Evolutionary conservation across 1,139 yeast genomes (phyloP), one percentile per base, ranked within the genome.

Genomic region (Hanseniaspora sp.): DNA sequence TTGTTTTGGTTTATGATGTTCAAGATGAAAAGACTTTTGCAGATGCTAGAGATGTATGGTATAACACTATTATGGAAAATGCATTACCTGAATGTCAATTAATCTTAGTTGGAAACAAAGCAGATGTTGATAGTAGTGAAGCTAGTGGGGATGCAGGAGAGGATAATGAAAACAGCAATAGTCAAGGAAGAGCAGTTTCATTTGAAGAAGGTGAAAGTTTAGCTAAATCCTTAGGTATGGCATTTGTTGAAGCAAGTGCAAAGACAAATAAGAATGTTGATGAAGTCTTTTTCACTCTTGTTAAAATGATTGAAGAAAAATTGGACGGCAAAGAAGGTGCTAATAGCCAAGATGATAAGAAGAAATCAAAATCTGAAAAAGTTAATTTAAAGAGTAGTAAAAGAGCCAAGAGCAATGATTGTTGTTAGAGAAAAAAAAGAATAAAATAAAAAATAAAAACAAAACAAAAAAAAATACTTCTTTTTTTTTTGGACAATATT

Each of bases 71-170:
- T 46, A 86, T 88, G 67, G 96, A 88, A 68, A 96, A 94, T 64
- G 97, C 98, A 47, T 85, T 84, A 64, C 96, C 88, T 62, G 95
- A 88, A 64, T 96, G 96, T 18, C 95, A 87, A 68, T 77, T 90
- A 66, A 83, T 92, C 65, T 76, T 92, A 60, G 96, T 92, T 35
- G 98, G 96, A 60, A 92, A 92, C 75, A 92, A 92, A 74, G 83
- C 86, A 67, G 98, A 92, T 65, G 90, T 86, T 8, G 49, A 45
- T 12, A n/a, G 29, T 4, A 34, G 12, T 12, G 54, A 54, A 28
- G 34, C 30, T 17, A 33, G 38, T 42, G 17, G 8, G 4, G 18
- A 37, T n/a, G 18, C 18, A 37, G 18, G 40, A n/a, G 18, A 15
- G 2, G 18, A 37, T n/a, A n/a, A 13, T 37, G 23, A 23, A 23